phyloP scores from a whole-genome alignment of 1,284 basidiomycete genomes.

The Omphalotus olearius region DNA sequence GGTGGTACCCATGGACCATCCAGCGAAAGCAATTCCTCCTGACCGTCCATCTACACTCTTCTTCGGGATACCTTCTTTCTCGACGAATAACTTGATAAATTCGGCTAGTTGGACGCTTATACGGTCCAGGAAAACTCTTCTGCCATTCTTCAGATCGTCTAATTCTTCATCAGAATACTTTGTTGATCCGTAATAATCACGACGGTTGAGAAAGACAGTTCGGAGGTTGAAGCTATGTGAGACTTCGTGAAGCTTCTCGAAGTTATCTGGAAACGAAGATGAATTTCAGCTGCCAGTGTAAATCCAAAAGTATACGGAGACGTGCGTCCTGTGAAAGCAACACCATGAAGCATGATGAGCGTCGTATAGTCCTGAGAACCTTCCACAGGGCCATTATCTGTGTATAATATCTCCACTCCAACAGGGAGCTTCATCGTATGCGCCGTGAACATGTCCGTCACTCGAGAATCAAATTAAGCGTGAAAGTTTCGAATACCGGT shows the following conservation, averaged over 20 bases:
- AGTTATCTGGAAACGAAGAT: constrained; percentile 21
- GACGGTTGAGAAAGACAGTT: constrained; percentile 25
- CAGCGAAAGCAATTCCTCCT: constrained; percentile 28
- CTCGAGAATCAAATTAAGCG: no score
- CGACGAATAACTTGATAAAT: constrained; percentile 25
- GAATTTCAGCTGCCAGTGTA: neutral
- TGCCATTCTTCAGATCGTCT: constrained; percentile 21
- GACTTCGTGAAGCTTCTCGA: constrained; percentile 21
- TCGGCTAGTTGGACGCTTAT: constrained; percentile 20
- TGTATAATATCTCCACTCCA: constrained; percentile 21
- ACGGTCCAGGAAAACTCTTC: constrained; percentile 23
- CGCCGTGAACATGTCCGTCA: neutral
- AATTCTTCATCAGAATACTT: constrained; percentile 27
- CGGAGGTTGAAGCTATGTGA: constrained; percentile 23
- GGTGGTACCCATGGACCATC: constrained; percentile 30
- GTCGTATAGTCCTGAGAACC: constrained; percentile 15
- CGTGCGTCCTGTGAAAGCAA: constrained; percentile 26
- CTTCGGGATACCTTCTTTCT: constrained; percentile 22
- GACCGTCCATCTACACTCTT: constrained; percentile 17
- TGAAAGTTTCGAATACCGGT: no score
- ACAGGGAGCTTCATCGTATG: neutral
- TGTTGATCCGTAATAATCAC: constrained; percentile 30
- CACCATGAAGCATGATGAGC: constrained; percentile 27
- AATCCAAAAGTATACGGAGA: neutral
- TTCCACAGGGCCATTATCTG: constrained; percentile 28